A percentile compares a stretch with the other conserved stretches of the same genome.
These are phyloP conservation scores for Neocallimastix lanati DNA, from an alignment of 192 early-diverging fungal species.

Conservation along the genomic window DNA sequence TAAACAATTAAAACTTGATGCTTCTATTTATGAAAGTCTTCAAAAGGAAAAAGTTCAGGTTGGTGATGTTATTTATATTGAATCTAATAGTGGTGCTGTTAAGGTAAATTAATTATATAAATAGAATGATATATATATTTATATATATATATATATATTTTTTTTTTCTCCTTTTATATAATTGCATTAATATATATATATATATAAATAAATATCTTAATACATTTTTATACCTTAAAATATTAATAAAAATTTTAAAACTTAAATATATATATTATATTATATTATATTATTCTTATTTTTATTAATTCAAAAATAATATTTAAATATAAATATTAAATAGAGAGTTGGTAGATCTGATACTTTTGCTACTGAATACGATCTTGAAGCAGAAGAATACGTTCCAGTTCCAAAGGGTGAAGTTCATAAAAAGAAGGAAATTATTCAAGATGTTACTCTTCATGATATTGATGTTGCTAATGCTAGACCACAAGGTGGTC, in stretches of 20 bases:
- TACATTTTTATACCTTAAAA: no score
- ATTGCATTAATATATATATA: no score
- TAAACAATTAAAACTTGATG: slow-evolving; percentile 92
- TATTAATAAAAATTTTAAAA: no score
- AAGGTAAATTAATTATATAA: no score
- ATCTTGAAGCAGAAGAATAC: slow-evolving; percentile 95
- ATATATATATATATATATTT: no score
- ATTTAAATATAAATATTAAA: no score
- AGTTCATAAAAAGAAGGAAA: slow-evolving; percentile 97
- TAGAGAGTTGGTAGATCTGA: slow-evolving; percentile 93
- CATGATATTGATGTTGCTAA: slow-evolving; percentile 97
- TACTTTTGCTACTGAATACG: slow-evolving; percentile 95
- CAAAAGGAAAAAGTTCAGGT: slow-evolving; percentile 92
- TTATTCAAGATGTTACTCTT: slow-evolving; percentile 92
- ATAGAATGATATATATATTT: no score
- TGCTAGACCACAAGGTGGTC: slow-evolving; percentile 86
- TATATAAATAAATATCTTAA: no score
- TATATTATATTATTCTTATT: no score
- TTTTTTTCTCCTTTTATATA: no score
- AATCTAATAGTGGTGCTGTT: slow-evolving; percentile 91
- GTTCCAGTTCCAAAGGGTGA: slow-evolving; percentile 96
- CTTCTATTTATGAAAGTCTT: slow-evolving; percentile 89
- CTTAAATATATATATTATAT: no score
- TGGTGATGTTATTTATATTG: slow-evolving; percentile 97
- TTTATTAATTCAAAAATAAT: no score